These are phyloP conservation scores for Ceratocystis lukuohia DNA, from an alignment of 2,329 filamentous ascomycete species.

Conservation along the genomic window DNA sequence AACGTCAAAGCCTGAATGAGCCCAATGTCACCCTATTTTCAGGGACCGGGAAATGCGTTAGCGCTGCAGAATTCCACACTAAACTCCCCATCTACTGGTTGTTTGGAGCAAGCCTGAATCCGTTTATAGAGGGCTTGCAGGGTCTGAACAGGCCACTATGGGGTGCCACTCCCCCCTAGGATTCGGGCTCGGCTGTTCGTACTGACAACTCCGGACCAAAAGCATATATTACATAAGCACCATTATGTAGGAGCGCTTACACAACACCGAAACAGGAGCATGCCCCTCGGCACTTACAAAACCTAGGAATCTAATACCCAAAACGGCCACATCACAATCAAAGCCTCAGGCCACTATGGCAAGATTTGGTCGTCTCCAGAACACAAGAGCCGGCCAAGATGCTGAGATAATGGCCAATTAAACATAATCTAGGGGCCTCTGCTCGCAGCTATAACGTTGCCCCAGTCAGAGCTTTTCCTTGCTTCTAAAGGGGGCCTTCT, in stretches of 20 bases:
- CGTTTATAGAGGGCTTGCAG: slow-evolving; percentile 5
- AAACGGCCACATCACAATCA: background rate
- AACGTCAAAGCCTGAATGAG: slow-evolving; percentile 4
- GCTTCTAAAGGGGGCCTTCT: background rate
- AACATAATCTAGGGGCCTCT: background rate
- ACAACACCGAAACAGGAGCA: background rate
- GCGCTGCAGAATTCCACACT: background rate
- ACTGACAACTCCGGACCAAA: no score
- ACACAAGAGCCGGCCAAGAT: background rate
- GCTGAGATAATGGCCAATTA: background rate
- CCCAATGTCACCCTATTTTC: slow-evolving; percentile 8
- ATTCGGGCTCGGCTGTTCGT: background rate
- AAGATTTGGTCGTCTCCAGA: background rate
- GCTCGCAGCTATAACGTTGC: background rate
- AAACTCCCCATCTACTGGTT: background rate
- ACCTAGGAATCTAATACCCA: background rate
- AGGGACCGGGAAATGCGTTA: background rate
- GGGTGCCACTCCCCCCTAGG: background rate
- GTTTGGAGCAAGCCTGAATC: background rate
- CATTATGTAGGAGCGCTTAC: background rate
- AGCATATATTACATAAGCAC: background rate
- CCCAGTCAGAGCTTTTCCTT: no score
- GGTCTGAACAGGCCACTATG: slow-evolving; percentile 1
- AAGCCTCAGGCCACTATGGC: background rate
- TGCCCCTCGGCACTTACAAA: background rate